phyloP scores from a whole-genome alignment of 176 grass and related monocot species.

The Ampelocalamus luodianensis region DNA sequence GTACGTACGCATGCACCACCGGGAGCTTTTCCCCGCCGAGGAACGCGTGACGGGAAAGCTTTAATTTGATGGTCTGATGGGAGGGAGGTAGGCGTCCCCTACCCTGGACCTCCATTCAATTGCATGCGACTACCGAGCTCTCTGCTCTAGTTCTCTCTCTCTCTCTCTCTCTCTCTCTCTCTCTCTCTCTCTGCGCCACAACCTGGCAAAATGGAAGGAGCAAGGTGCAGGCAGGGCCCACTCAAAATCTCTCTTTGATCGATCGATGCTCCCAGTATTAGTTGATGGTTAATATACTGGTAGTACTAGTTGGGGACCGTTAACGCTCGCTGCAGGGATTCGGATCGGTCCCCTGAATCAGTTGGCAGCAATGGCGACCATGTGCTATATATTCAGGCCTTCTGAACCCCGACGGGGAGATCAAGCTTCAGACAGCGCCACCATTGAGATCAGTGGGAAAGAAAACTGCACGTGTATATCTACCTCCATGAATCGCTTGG shows the following conservation, averaged over 20 bases:
- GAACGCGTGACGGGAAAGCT: slow-evolving; percentile 57
- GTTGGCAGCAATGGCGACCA: slow-evolving; percentile 4
- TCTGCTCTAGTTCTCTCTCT: background rate
- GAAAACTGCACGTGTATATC: background rate
- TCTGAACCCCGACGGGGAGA: background rate
- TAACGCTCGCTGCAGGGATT: slow-evolving; percentile 18
- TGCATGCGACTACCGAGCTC: background rate
- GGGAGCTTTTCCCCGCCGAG: slow-evolving; percentile 43
- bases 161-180: background rate
- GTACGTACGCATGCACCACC: no score
- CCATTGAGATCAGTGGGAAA: background rate
- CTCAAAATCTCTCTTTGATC: background rate
- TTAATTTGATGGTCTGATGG: slow-evolving; percentile 29
- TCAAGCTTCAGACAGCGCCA: background rate
- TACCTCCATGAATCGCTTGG: background rate
- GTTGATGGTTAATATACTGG: slow-evolving; percentile 18
- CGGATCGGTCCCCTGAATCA: background rate
- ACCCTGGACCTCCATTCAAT: slow-evolving; percentile 10
- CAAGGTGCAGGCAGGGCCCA: slow-evolving; percentile 18
- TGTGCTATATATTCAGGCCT: slow-evolving; percentile 7
- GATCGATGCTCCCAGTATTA: background rate
- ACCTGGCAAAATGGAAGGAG: slow-evolving; percentile 58
- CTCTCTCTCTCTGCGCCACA: background rate
- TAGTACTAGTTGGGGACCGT: background rate
- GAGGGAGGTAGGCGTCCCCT: slow-evolving; percentile 16